Evolutionary conservation across 495 filamentous ascomycete genomes (phyloP), one percentile per base, ranked within the genome.

Genomic region (Penicillium coprophilum): DNA sequence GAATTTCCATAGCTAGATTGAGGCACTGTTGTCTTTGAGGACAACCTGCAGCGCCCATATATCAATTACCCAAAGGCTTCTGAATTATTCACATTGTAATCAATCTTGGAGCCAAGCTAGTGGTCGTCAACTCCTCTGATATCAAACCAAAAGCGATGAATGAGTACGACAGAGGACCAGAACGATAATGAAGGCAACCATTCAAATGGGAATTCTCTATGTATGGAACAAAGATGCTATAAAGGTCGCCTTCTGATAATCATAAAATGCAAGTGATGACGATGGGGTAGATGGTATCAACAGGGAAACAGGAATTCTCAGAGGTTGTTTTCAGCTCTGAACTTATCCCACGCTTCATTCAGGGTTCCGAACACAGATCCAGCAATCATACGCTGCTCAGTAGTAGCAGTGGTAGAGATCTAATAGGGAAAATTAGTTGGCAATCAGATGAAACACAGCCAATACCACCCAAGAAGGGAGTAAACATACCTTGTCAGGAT

Each of bases 311-410:
- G 24, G 53, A 36, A 23, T 7, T 17, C 20, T 63, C 60, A 78
- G 30, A 79, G 68, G 50, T 77, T 79, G 71, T 97, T 97, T 65
- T 98, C 92, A 55, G 78, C 77, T 74, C 93, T 94, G 76, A 98
- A 98, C 71, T 92, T 96, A 68, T 98, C 94, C 94, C 94, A 98
- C 7, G 92, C 91, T 73, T 97, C 95, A 67, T 98, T 98, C 68
- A 98, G 77, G 15, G 91, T 88, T 59, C 86, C 88, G 64, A 98
- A 98, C 17, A 98, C 94, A 6, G 87, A 85, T 8, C 84, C 89
- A 48, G 91, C 89, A 69, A 97, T 90, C 87, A 98, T 96, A 41
- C 82, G 84, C 57, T 96, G 90, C 72, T 97, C 95, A 2, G 92
- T 97, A n/a, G 84, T 92, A 28, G 94, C 92, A 56, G 86, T 83